Base-by-base conservation (phyloP, 306 rosid genomes). In the Pterocarpus santalinus region DNA sequence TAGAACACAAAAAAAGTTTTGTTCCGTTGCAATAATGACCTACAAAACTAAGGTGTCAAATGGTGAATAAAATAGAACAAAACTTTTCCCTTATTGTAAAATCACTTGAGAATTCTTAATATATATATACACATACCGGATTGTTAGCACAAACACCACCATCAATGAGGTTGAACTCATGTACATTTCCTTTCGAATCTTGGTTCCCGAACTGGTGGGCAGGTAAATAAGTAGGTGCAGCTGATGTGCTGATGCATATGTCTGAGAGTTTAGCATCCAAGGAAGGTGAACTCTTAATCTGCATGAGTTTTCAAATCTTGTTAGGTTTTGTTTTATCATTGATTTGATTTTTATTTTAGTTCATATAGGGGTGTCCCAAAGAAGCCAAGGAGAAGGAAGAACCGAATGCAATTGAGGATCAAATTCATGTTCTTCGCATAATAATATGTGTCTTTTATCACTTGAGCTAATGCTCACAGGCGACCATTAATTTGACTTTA, bases 141-240 rank as follows among this genome's bases (percentile, higher is more conserved):
- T 91, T 86, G 63, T 91, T 89, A 10, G 94, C 93, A 35, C 93
- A 89, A 35, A 90, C 86, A 5, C 91, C 97, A 14, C 94, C 97
- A 10, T 92, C 97, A 11, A 87, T 78, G 13, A 92, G 97, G 77
- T 92, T 81, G 79, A 89, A 92, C 44, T 89, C 85, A 4, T 51
- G 80, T 6, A 30, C 72, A 1, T 77, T 73, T 12, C 88, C 91
- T 1, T 34, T 8, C 0, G 64, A 9, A 35, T 78, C 86, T 53
- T 80, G 9, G 81, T 63, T 87, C 7, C 12, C 69, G 75, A 90
- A 90, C 35, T 79, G 15, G 69, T 90, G 76, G 1, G 94, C 80
- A 28, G 94, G 94, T 9, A 92, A 85, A 58, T 82, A 90, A 7
- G 91, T 89, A 1, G 93, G 93, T 22, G 92, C 89, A 7, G 97